Conservation (phyloP, 2,329 filamentous ascomycete genomes). For the Emericellopsis cladophorae region DNA sequence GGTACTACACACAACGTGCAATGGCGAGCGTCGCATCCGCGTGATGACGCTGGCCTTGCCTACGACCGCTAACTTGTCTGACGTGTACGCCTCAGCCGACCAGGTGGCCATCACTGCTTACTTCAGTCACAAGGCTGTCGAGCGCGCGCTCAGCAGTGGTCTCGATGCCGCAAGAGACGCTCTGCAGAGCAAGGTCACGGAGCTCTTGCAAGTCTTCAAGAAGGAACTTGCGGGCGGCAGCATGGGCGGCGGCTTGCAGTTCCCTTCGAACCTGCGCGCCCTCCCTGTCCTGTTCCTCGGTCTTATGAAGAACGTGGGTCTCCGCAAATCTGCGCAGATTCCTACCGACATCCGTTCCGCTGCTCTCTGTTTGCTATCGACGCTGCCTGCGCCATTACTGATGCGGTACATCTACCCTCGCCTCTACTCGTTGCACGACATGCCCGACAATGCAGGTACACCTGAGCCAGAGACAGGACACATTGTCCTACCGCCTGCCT, state of each 20-base stretch:
- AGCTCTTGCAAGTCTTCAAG: slow-evolving; percentile 88
- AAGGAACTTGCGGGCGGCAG: slow-evolving; percentile 94
- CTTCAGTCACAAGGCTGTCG: slow-evolving; percentile 96
- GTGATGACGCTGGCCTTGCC: slow-evolving; percentile 89
- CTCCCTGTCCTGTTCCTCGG: slow-evolving; percentile 86
- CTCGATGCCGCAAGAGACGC: slow-evolving; percentile 85
- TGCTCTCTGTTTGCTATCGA: slow-evolving; percentile 87
- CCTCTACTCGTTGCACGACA: slow-evolving; percentile 83
- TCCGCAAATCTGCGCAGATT: slow-evolving; percentile 87
- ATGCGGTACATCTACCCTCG: slow-evolving; percentile 88
- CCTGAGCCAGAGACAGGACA: slow-evolving; percentile 79
- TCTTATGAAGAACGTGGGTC: slow-evolving; percentile 89
- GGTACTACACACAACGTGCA: slow-evolving; percentile 94
- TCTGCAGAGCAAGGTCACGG: slow-evolving; percentile 80
- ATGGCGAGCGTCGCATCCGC: slow-evolving; percentile 87
- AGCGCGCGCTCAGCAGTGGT: slow-evolving; percentile 72
- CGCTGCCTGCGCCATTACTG: slow-evolving; percentile 75
- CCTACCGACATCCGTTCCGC: slow-evolving; percentile 88
- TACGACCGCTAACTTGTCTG: slow-evolving; percentile 80
- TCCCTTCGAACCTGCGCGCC: slow-evolving; percentile 82
- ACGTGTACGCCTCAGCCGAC: slow-evolving; percentile 89
- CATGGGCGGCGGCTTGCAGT: slow-evolving; percentile 88
- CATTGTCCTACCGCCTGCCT: slow-evolving; percentile 71
- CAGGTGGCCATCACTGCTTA: slow-evolving; percentile 87
- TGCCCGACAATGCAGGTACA: slow-evolving; percentile 85